Evolutionary conservation across 345 rosid species (phyloP).

Genomic region (Populus pruinosa): DNA sequence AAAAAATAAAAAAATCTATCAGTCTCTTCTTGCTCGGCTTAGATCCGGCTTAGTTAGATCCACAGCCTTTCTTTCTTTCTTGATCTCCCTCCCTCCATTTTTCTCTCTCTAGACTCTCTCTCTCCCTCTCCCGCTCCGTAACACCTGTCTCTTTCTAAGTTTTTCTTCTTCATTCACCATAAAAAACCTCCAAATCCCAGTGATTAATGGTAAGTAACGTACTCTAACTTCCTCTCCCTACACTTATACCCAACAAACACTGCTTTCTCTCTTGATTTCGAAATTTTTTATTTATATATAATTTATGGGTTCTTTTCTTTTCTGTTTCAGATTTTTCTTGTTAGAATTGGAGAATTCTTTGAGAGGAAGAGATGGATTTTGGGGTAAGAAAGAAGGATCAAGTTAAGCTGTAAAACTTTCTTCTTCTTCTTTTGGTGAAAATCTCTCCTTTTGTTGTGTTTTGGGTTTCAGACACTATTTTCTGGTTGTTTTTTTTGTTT

Average conservation of each 20-base stretch:
- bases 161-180: not conserved
- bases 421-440: too few species aligned
- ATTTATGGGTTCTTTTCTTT: not conserved
- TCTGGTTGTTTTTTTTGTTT: not conserved
- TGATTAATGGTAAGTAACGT: not conserved
- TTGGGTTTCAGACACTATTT: not conserved
- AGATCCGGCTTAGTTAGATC: slow-evolving; percentile 53
- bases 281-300: not conserved
- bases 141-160: too few species aligned
- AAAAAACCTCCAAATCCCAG: not conserved
- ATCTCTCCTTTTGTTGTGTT: not conserved
- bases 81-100: slow-evolving; percentile 53
- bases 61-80: slow-evolving; percentile 29
- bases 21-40: slow-evolving; percentile 42
- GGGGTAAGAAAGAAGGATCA: slow-evolving; percentile 11
- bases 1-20: not conserved
- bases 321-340: slow-evolving; percentile 6
- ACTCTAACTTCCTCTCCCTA: not conserved
- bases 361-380: slow-evolving; percentile 16
- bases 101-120: slow-evolving; percentile 15
- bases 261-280: not conserved
- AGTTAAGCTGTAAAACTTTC: not conserved
- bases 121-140: not conserved
- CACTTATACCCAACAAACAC: not conserved
- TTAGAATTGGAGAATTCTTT: not conserved